Percentiles rank a stretch among this genome's conserved stretches.
Conservation (phyloP, 106 monocot genomes). For the Acorus calamus region DNA sequence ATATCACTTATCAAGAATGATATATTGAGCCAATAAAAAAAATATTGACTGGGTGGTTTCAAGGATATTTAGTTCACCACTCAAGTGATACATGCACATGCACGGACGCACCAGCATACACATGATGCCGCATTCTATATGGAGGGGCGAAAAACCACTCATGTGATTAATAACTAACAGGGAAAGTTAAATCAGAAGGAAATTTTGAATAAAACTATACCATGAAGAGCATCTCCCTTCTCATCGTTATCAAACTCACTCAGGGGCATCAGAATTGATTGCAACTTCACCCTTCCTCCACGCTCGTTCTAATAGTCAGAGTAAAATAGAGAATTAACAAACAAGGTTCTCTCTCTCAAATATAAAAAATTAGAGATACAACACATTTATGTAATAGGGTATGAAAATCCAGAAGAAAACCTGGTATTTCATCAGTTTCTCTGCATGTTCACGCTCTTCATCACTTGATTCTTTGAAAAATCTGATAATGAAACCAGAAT, state of each 20-base stretch:
- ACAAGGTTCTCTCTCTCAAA: not conserved
- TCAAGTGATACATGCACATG: no score
- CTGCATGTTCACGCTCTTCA: slow-evolving; percentile 48
- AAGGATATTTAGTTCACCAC: no score
- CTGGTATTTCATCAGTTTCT: slow-evolving; percentile 53
- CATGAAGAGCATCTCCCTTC: no score
- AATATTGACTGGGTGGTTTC: no score
- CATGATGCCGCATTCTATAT: no score
- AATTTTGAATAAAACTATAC: not conserved
- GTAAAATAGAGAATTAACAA: not conserved
- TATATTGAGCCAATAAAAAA: no score
- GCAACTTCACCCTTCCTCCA: no score
- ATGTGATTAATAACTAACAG: no score
- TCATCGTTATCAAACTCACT: not conserved
- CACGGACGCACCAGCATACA: no score
- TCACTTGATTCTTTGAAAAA: slow-evolving; percentile 51
- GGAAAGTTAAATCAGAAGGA: not conserved
- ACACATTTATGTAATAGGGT: not conserved
- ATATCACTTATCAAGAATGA: no score
- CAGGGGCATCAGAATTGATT: no score
- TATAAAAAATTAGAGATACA: not conserved
- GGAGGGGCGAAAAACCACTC: no score
- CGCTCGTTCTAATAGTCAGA: not conserved
- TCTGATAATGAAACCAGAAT: slow-evolving; percentile 6
- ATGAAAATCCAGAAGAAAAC: slow-evolving; percentile 1